Percentiles rank a stretch among this genome's conserved stretches.
These are phyloP conservation scores for Diutina rugosa DNA, from an alignment of 1,139 yeast genomes.

Conservation along the genomic window DNA sequence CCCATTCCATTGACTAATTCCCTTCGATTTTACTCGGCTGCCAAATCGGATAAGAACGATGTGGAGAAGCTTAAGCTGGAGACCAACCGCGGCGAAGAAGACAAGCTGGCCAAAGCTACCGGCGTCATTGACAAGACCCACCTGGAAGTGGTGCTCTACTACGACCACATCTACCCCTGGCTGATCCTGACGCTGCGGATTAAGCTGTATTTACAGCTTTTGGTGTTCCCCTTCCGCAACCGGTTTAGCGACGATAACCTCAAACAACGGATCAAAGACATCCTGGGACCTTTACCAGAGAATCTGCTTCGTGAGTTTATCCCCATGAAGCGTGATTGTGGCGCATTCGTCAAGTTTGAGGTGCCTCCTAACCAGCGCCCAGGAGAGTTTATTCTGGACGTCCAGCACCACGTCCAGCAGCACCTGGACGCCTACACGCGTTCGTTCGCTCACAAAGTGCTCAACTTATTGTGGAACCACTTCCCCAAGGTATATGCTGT, in stretches of 20 bases:
- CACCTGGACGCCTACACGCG: slow-evolving; percentile 13
- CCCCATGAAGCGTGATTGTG: slow-evolving; percentile 75
- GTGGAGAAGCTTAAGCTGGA: slow-evolving; percentile 21
- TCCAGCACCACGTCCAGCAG: slow-evolving; percentile 34
- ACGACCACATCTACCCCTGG: slow-evolving; percentile 38
- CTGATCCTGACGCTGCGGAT: slow-evolving; percentile 12
- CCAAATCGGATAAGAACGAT: slow-evolving; percentile 8
- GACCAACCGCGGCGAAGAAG: slow-evolving; percentile 19
- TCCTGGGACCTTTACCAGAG: slow-evolving; percentile 21
- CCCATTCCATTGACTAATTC: not conserved
- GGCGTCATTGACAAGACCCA: slow-evolving; percentile 26
- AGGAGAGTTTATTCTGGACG: slow-evolving; percentile 35
- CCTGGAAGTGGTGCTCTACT: slow-evolving; percentile 40
- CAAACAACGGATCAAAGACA: slow-evolving; percentile 10
- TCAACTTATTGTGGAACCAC: slow-evolving; percentile 8
- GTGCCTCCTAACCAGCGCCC: slow-evolving; percentile 39
- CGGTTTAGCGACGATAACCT: slow-evolving; percentile 10
- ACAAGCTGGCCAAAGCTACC: slow-evolving; percentile 25
- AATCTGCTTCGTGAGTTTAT: slow-evolving; percentile 33
- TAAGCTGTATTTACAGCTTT: slow-evolving; percentile 11
- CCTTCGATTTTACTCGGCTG: not conserved
- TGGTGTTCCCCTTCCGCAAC: slow-evolving; percentile 8
- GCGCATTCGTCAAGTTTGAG: slow-evolving; percentile 73
- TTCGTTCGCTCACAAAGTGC: slow-evolving; percentile 12
- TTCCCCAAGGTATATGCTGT: slow-evolving; percentile 53